Evolutionary conservation across 805 yeast species (phyloP), one percentile per base, ranked within the genome.

Genomic region (Saccharomycopsis microspora): DNA sequence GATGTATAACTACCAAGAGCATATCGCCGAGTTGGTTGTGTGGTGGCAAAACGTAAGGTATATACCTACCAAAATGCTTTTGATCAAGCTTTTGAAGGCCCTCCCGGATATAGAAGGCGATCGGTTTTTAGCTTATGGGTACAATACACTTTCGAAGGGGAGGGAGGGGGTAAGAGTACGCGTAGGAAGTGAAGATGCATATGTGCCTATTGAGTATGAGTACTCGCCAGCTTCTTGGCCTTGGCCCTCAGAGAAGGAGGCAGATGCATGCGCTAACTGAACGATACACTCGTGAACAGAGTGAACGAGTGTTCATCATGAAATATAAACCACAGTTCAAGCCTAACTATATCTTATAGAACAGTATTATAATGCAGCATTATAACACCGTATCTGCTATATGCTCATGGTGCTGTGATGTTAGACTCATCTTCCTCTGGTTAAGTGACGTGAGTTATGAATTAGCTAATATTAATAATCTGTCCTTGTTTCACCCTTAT

Each of bases 31-130:
- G 36, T 61, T 81, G 4, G 59, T 80, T 33, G 64, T 68, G 31
- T 71, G 78, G 72, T 74, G 86, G 80, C 77, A 75, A 37, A 57
- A 60, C 3, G 55, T 79, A 5, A 57, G 62, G 11, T 70, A 66
- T 45, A 51, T 48, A 3, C 85, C 85, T 0, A 54, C 61, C 37
- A 62, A 60, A 39, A 57, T 57, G 19, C 64, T 74, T 0, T 58
- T 78, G 27, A 54, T 68, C 4, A 32, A 47, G 5, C 30, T 39
- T 4, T 34, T 49, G 32, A 34, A 10, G 9, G 32, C 7, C 7
- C 36, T 49, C 19, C 52, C 52, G 6, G 32, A 45, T 4, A 42
- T 32, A 10, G n/a, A 10, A 7, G 39, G 48, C 11, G 32, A 36
- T 6, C 28, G 45, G 32, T 28, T 43, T 19, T 9, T 9, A 34